Evolutionary conservation across 2,329 filamentous ascomycete species (phyloP).

Genomic region (Lecanicillium sp.): DNA sequence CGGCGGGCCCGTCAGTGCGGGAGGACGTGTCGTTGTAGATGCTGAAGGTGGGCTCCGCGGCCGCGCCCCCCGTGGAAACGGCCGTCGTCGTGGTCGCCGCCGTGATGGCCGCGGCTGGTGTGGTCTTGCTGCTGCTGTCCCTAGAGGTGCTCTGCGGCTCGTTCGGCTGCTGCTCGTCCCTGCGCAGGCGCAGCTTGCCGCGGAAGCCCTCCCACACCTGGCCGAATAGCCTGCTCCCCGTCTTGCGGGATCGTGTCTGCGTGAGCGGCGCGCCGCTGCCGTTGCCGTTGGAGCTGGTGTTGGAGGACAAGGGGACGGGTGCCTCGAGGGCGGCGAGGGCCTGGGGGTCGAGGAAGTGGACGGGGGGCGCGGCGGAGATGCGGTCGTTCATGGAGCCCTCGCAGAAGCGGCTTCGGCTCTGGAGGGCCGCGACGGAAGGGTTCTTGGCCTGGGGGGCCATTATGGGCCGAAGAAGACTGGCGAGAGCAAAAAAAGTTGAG

Average conservation of each 20-base stretch:
- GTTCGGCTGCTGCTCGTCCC: slow-evolving; percentile 23
- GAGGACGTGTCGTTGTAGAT: slow-evolving; percentile 1
- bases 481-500: too few species aligned
- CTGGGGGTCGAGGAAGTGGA: slow-evolving; percentile 52
- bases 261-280: not conserved
- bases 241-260: slow-evolving; percentile 1
- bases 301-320: slow-evolving; percentile 17
- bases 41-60: not conserved
- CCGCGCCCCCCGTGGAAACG: not conserved
- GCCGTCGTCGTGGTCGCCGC: slow-evolving; percentile 10
- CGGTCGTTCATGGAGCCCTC: slow-evolving; percentile 88
- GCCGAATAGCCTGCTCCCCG: slow-evolving; percentile 24
- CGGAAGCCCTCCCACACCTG: slow-evolving; percentile 35
- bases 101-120: not conserved
- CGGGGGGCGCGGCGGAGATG: slow-evolving; percentile 63
- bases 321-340: slow-evolving; percentile 27
- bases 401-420: slow-evolving; percentile 50
- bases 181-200: slow-evolving; percentile 26
- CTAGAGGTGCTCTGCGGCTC: too few species aligned
- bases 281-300: slow-evolving; percentile 12
- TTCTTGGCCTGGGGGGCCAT: too few species aligned
- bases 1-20: slow-evolving; percentile 1
- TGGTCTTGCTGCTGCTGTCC: slow-evolving; percentile 14
- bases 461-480: too few species aligned
- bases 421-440: slow-evolving; percentile 28